Percentiles rank a stretch among this genome's conserved stretches.
These are phyloP conservation scores for Paramyrothecium sp. DNA, from an alignment of 2,329 filamentous ascomycete species.

Conservation along the genomic window DNA sequence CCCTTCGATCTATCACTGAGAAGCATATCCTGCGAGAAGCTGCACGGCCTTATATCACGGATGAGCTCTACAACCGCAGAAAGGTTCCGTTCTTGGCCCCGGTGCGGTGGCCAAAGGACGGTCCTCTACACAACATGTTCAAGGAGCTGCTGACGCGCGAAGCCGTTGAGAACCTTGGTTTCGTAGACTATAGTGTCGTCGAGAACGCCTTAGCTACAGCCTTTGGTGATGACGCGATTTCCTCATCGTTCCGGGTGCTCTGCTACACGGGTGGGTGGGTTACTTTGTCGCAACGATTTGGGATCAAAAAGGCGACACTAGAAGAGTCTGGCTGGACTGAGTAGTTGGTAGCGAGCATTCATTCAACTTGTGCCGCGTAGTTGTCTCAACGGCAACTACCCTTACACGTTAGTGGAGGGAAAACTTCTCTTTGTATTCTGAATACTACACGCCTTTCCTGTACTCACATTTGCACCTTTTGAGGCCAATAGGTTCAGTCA, in stretches of 20 bases:
- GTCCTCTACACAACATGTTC: constrained; percentile 38
- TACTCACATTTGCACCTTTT: too few relatives aligned
- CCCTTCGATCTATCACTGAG: constrained; percentile 31
- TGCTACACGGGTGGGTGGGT: neutral
- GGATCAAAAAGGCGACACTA: neutral
- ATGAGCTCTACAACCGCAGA: constrained; percentile 47
- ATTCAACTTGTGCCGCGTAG: too few relatives aligned
- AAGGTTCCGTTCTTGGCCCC: constrained; percentile 53
- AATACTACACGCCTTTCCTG: too few relatives aligned
- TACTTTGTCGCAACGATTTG: neutral
- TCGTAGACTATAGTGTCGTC: constrained; percentile 28
- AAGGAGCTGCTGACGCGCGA: constrained; percentile 29
- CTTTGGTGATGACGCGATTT: neutral
- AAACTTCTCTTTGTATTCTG: too few relatives aligned
- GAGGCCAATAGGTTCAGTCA: too few relatives aligned
- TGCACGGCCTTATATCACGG: constrained; percentile 45
- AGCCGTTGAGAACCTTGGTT: constrained; percentile 35
- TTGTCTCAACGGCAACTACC: too few relatives aligned
- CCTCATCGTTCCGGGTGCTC: neutral
- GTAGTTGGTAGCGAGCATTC: too few relatives aligned
- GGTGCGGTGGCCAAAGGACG: constrained; percentile 33
- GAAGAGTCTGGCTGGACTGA: too few relatives aligned
- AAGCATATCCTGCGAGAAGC: constrained; percentile 53
- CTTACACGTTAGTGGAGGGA: too few relatives aligned
- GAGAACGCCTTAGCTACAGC: neutral